A percentile compares a stretch with the other conserved stretches of the same genome.
Evolutionary conservation across 2,329 filamentous ascomycete genomes (phyloP).

Genomic region (Lachnellula hyalina): DNA sequence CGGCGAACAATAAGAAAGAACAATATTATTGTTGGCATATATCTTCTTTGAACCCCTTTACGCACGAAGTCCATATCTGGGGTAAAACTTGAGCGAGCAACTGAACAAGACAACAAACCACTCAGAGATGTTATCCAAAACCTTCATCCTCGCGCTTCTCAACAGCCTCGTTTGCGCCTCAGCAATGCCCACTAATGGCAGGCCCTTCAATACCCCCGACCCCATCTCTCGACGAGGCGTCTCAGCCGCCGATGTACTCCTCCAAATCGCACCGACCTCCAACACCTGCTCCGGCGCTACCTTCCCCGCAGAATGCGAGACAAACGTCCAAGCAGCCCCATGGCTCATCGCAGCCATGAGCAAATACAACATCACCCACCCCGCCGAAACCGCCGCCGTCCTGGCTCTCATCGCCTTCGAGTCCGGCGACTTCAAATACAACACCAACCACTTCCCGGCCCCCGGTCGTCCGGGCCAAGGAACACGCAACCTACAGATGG

Average conservation of each 20-base stretch:
- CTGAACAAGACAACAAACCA: neutral
- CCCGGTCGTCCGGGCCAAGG: slow-evolving; percentile 50
- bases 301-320: slow-evolving; percentile 46
- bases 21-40: neutral
- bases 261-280: slow-evolving; percentile 44
- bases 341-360: slow-evolving; percentile 47
- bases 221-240: slow-evolving; percentile 5
- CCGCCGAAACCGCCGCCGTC: slow-evolving; percentile 54
- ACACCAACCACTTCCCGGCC: slow-evolving; percentile 50
- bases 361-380: slow-evolving; percentile 46
- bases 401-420: slow-evolving; percentile 58
- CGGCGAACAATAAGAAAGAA: neutral
- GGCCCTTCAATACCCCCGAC: neutral
- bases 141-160: slow-evolving; percentile 2
- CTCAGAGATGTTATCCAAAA: slow-evolving; percentile 5
- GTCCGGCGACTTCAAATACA: slow-evolving; percentile 56
- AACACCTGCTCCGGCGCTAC: slow-evolving; percentile 39
- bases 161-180: slow-evolving; percentile 4
- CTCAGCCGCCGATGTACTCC: slow-evolving; percentile 16
- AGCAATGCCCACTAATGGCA: slow-evolving; percentile 1
- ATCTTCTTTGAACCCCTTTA: neutral
- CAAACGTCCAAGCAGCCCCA: slow-evolving; percentile 44
- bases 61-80: neutral
- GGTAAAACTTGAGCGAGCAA: neutral
- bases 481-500: slow-evolving; percentile 60